Conservation (phyloP, 306 rosid species). For the Ammopiptanthus mongolicus region DNA sequence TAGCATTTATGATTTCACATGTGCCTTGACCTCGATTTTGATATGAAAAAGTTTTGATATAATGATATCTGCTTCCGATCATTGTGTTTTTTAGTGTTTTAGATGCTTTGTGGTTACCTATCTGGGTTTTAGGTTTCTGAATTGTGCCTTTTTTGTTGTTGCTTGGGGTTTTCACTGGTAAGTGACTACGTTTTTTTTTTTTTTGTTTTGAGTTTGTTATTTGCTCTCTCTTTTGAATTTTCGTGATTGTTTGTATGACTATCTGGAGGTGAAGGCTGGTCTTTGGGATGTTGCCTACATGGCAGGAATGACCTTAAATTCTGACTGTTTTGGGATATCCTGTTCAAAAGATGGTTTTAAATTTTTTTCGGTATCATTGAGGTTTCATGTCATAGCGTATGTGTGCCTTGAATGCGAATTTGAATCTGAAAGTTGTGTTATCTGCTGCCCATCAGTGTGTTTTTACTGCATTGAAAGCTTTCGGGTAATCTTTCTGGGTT, state of each 20-base stretch:
- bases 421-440: neutral
- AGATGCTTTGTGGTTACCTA: neutral
- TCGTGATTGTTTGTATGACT: neutral
- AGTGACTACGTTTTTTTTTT: neutral
- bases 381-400: neutral
- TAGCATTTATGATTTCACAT: neutral
- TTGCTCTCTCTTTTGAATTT: neutral
- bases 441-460: neutral
- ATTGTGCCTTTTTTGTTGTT: conserved; percentile 7
- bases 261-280: neutral
- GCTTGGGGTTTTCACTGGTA: neutral
- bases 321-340: neutral
- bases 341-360: neutral
- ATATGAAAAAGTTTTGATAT: neutral
- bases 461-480: neutral
- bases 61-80: neutral
- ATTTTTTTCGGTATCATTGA: neutral
- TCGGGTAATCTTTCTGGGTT: neutral
- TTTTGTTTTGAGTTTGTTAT: neutral
- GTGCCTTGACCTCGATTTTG: neutral
- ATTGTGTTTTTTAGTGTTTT: neutral
- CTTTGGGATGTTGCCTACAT: neutral
- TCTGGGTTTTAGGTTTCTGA: neutral
- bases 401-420: neutral
- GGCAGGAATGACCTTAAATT: neutral